Evolutionary conservation across 352 stramenopile species (phyloP).

Genomic region (Phytopythium sindhum): DNA sequence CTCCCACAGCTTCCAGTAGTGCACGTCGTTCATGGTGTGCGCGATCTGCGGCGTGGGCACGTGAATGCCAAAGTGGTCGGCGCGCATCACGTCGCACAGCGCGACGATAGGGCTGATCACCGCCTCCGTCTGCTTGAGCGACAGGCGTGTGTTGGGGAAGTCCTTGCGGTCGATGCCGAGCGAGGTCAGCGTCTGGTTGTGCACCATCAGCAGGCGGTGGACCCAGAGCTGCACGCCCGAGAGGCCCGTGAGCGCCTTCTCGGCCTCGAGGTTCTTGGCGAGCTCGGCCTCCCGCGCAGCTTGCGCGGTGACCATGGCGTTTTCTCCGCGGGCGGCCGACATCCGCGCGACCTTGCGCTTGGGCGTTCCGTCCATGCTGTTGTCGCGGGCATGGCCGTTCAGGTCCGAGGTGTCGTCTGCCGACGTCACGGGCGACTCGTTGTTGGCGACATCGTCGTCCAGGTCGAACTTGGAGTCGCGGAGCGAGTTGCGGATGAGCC

Average conservation of each 20-base stretch:
- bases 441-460: constrained; percentile 34
- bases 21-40: constrained; percentile 68
- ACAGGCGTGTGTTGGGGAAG: constrained; percentile 71
- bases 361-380: not conserved
- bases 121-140: constrained; percentile 66
- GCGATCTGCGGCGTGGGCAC: constrained; percentile 63
- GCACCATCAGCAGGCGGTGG: constrained; percentile 58
- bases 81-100: constrained; percentile 49
- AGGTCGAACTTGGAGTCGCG: constrained; percentile 50
- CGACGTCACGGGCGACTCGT: constrained; percentile 17
- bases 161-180: constrained; percentile 42
- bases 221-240: constrained; percentile 69
- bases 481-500: constrained; percentile 62
- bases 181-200: constrained; percentile 53
- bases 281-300: constrained; percentile 27
- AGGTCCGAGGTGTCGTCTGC: not conserved
- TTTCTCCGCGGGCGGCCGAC: constrained; percentile 11
- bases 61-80: constrained; percentile 71
- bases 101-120: constrained; percentile 60
- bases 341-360: constrained; percentile 7
- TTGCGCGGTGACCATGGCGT: constrained; percentile 17
- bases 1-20: constrained; percentile 87
- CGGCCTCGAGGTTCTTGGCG: constrained; percentile 38
- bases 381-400: not conserved
- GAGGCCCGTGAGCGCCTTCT: constrained; percentile 52